A percentile compares a stretch with the other conserved stretches of the same genome.
phyloP scores from a whole-genome alignment of 2,329 filamentous ascomycete species.

The Trichoderma pleuroti region DNA sequence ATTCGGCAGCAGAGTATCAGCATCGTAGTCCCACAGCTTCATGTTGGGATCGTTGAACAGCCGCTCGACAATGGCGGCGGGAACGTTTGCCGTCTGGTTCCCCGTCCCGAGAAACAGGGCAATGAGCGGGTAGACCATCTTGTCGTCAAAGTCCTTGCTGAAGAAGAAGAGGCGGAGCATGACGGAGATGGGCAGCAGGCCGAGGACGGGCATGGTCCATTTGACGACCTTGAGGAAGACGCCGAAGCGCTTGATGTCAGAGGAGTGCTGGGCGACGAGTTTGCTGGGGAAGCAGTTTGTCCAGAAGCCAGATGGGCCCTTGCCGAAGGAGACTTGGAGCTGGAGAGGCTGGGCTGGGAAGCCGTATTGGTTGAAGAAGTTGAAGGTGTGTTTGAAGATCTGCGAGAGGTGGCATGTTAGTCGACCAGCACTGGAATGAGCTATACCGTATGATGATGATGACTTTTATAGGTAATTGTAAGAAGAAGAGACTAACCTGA shows the following conservation, averaged over 20 bases:
- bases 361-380: conserved; percentile 58
- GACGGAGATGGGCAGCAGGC: conserved; percentile 59
- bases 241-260: conserved; percentile 55
- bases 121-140: conserved; percentile 67
- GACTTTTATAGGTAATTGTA: too few species aligned
- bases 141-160: conserved; percentile 65
- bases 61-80: conserved; percentile 62
- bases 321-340: conserved; percentile 61
- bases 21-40: conserved; percentile 58
- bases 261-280: conserved; percentile 52
- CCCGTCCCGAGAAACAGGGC: conserved; percentile 72
- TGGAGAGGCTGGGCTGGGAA: conserved; percentile 55
- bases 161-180: conserved; percentile 67
- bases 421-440: too few species aligned
- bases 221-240: conserved; percentile 55
- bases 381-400: conserved; percentile 66
- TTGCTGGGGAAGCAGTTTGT: conserved; percentile 62
- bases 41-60: conserved; percentile 57
- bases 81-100: conserved; percentile 70
- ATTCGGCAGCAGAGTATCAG: conserved; percentile 53
- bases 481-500: conserved; percentile 23
- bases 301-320: conserved; percentile 58
- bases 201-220: conserved; percentile 58
- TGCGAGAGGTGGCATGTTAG: too few species aligned
- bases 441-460: too few species aligned